Evolutionary conservation across 768 basidiomycete species (phyloP).

Genomic region (Kwoniella heveanensis): DNA sequence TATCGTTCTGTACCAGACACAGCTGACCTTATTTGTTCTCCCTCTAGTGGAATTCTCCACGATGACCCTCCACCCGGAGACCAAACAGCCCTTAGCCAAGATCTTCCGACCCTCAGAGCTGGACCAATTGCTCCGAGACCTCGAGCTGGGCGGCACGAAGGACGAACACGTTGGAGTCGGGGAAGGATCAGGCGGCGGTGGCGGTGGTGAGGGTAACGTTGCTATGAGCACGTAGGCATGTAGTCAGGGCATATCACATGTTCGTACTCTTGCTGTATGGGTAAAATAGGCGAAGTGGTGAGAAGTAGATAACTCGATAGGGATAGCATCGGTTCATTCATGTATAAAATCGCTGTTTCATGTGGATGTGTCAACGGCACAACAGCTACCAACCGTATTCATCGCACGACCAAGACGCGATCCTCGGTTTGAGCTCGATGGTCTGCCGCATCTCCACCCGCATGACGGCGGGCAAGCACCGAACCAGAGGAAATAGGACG

Average conservation of each 20-base stretch:
- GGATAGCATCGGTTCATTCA: too few relatives aligned
- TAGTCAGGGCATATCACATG: too few relatives aligned
- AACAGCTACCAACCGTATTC: too few relatives aligned
- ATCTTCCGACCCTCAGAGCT: conserved; percentile 88
- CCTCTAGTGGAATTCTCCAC: conserved; percentile 98
- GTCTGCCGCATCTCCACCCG: too few relatives aligned
- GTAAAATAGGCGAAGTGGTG: background rate
- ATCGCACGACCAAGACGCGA: too few relatives aligned
- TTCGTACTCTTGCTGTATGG: too few relatives aligned
- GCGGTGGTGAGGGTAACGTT: conserved; percentile 51
- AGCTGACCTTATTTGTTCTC: background rate
- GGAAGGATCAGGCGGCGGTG: conserved; percentile 54
- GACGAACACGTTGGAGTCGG: conserved; percentile 59
- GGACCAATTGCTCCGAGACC: conserved; percentile 73
- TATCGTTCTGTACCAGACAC: too few relatives aligned
- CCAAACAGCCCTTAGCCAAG: conserved; percentile 81
- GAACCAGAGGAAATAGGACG: too few relatives aligned
- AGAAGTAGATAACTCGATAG: background rate
- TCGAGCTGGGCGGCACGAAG: conserved; percentile 83
- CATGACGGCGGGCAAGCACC: too few relatives aligned
- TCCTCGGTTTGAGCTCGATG: too few relatives aligned
- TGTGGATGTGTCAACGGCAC: too few relatives aligned
- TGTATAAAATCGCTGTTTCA: too few relatives aligned
- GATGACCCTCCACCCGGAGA: conserved; percentile 75
- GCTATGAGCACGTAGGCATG: conserved; percentile 47